Base-by-base conservation (phyloP, 2,329 filamentous ascomycete genomes). In the Aspergillus vadensis region DNA sequence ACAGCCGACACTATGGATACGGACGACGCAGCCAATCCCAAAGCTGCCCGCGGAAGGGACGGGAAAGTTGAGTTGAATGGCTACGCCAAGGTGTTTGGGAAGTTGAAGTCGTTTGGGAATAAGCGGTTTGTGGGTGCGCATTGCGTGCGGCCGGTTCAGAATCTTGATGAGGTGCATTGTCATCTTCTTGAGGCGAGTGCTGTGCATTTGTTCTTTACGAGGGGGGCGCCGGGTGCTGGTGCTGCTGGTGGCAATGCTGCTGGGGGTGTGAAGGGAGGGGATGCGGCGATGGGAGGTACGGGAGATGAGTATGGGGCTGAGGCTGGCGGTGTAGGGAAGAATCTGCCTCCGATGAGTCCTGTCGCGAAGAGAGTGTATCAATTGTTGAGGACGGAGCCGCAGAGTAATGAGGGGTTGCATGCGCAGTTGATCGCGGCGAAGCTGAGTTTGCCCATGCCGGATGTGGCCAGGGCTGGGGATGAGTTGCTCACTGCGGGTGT, bases 131-230 rank as follows among this genome's bases (percentile, higher is more conserved):
- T 99, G 57, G 88, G 85, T 64, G 90, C 92, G 44, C 89, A 93
- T 76, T 86, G 91, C 70, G 88, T 99, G 65, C 88, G 92, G 57
- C 88, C 90, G 4, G 81, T 98, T 57, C 81, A 84, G 58, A 91
- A 97, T 76, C 89, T 89, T 80, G 97, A 99, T 80, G 95, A 99
- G 82, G 85, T 98, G 74, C 90, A 89, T 74, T 96, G 92, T 75
- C 95, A 98, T 78, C 79, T 97, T 66, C 86, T 99, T 56, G 94
- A 99, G 80, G 89, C 92, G 25, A 91, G 92, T 5, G 91, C 90
- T 60, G 90, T 96, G 53, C 95, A 99, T 79, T 81, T 99, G 54
- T 89, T 89, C 78, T 90, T 92, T 75, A 91, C 88, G 14, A 85
- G 87, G 48, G 93, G 92, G 0, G 85, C 88, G 3, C 81, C 77